Evolutionary conservation across 176 grass and related monocot genomes (phyloP), one percentile per base, ranked within the genome.

Genomic region (Puccinellia tenuiflora): DNA sequence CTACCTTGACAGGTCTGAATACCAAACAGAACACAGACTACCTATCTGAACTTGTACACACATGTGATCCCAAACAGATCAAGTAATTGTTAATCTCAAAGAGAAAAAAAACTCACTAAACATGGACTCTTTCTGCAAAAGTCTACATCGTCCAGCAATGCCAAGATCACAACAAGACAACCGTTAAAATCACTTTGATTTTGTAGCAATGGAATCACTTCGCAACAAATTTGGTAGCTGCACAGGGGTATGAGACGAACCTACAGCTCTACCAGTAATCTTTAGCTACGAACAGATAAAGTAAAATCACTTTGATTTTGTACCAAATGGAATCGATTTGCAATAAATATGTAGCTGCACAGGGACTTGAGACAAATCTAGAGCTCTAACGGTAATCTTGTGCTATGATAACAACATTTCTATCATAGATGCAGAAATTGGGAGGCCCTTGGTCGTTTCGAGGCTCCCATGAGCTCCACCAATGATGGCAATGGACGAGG

Each of bases 1-100:
- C 29, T 93, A 99, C 96, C 91, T 99, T 73, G 96, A 99, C 54
- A 99, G 86, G 76, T 99, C 18, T 21, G 2, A 37, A 38, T 67
- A 67, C 18, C 64, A 38, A 21, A 22, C 35, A 20, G 10, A 22
- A 35, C 35, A 5, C 35, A 6, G 10, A 4, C 20, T 20, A 68
- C 34, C 35, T 68, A 40, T 40, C 21, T 40, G 20, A 68, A 13
- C 16, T 64, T 64, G 61, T 12, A 29, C 24, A 2, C 30, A 20
- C 65, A 18, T 47, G 14, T 9, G 24, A 18, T 22, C 24, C 24
- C 68, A 72, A 18, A 9, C 14, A 46, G 40, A 46, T 72, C 14
- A 63, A 29, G 7, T 59, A 17, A 31, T 31, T 1, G 28, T 31
- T 31, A 30, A 63, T 63, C 3, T 31, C 5, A 31, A 63, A 57